Evolutionary conservation across 2,329 filamentous ascomycete species (phyloP).

Genomic region (Aureobasidium melanogenum): DNA sequence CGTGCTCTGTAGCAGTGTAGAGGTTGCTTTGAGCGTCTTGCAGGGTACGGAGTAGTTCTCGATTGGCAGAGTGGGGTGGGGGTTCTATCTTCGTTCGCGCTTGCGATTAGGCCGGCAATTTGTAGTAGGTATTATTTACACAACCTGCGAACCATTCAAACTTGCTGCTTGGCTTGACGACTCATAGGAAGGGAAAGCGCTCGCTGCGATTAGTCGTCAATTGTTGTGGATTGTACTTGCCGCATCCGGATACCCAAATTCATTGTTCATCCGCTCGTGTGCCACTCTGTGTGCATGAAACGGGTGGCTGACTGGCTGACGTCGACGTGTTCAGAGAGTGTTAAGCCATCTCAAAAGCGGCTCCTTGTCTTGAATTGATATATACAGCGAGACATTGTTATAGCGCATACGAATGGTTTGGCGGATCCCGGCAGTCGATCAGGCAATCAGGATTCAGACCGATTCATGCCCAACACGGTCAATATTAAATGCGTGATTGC

Average conservation of each 20-base stretch:
- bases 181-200: too few species aligned
- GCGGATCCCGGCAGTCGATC: not conserved
- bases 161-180: too few species aligned
- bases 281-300: not conserved
- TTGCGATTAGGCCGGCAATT: not conserved
- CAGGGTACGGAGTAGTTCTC: not conserved
- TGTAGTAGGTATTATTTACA: not conserved
- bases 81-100: not conserved
- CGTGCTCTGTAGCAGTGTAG: not conserved
- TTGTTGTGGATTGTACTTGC: not conserved
- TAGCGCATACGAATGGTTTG: not conserved
- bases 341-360: not conserved
- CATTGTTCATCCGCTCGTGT: not conserved
- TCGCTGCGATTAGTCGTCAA: too few species aligned
- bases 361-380: slow-evolving; percentile 2
- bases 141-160: not conserved
- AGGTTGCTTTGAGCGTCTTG: not conserved
- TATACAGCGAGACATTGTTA: not conserved
- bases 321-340: not conserved
- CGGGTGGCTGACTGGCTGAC: not conserved
- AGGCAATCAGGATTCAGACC: not conserved
- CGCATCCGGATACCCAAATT: not conserved
- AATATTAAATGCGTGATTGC: not conserved
- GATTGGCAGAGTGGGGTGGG: not conserved
- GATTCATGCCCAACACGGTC: not conserved